A percentile compares a stretch with the other conserved stretches of the same genome.
These are phyloP conservation scores for Calocera cornea DNA, from an alignment of 768 basidiomycete species.

Conservation along the genomic window DNA sequence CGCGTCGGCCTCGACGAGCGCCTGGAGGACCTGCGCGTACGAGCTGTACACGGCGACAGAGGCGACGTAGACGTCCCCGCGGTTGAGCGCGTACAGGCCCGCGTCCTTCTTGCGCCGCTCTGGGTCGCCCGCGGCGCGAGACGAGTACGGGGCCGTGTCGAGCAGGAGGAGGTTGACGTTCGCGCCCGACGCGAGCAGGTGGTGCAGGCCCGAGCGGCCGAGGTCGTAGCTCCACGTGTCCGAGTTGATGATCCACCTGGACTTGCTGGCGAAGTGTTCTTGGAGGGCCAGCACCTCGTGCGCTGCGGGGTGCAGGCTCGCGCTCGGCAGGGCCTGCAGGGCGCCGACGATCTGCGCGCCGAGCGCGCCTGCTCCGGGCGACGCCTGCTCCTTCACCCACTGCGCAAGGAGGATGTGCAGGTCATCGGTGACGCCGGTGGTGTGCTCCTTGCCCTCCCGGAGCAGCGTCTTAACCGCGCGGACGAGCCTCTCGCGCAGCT, in stretches of 20 bases:
- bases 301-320: constrained; percentile 30
- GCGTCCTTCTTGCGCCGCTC: constrained; percentile 86
- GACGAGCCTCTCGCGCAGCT: constrained; percentile 56
- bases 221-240: constrained; percentile 98
- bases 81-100: constrained; percentile 96
- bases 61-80: constrained; percentile 92
- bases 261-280: constrained; percentile 49
- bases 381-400: constrained; percentile 69
- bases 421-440: constrained; percentile 34
- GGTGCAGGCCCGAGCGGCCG: constrained; percentile 88
- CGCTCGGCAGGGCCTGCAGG: constrained; percentile 29
- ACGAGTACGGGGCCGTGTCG: constrained; percentile 80
- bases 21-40: constrained; percentile 85
- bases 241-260: constrained; percentile 95
- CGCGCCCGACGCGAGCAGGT: constrained; percentile 77
- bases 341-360: constrained; percentile 43
- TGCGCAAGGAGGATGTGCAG: constrained; percentile 60
- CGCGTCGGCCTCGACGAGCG: constrained; percentile 77
- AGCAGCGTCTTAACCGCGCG: constrained; percentile 52
- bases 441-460: constrained; percentile 18
- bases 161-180: constrained; percentile 93
- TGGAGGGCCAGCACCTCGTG: constrained; percentile 45
- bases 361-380: constrained; percentile 37
- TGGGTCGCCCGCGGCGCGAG: constrained; percentile 53
- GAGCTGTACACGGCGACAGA: constrained; percentile 92